phyloP scores from a whole-genome alignment of 352 stramenopile genomes.

The Globisporangium irregulare region DNA sequence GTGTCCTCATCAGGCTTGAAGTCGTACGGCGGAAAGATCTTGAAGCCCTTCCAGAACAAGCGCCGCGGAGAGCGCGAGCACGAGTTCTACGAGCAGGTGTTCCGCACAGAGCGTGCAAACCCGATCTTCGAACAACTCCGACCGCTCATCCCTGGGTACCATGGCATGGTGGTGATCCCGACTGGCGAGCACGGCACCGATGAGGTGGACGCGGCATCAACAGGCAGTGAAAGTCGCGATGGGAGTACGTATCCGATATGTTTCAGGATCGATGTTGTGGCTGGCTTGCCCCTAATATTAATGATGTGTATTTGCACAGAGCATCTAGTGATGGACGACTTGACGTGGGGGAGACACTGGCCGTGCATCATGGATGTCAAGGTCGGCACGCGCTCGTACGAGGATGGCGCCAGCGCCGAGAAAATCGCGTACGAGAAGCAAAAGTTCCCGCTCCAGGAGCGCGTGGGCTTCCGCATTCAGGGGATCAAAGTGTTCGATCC shows the following conservation, averaged over 20 bases:
- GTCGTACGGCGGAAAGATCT: constrained; percentile 55
- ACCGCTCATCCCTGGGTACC: constrained; percentile 58
- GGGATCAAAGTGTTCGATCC: constrained; percentile 90
- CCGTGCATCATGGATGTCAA: constrained; percentile 97
- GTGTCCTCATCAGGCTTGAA: constrained; percentile 44
- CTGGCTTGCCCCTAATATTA: background rate
- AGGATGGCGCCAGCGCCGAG: constrained; percentile 79
- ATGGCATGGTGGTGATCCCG: constrained; percentile 43
- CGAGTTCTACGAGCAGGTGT: constrained; percentile 76
- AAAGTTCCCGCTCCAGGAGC: constrained; percentile 93
- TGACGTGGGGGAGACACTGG: constrained; percentile 75
- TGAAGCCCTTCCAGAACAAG: constrained; percentile 87
- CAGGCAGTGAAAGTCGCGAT: constrained; percentile 8
- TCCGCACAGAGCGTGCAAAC: constrained; percentile 22
- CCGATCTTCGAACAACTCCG: constrained; percentile 29
- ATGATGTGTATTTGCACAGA: constrained; percentile 25
- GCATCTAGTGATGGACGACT: constrained; percentile 89
- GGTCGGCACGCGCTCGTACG: constrained; percentile 94
- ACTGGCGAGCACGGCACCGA: constrained; percentile 11
- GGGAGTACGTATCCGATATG: constrained; percentile 5
- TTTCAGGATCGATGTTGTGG: background rate
- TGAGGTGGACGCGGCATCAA: background rate
- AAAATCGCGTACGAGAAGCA: constrained; percentile 89
- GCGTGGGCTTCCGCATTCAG: constrained; percentile 92
- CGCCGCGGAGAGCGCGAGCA: constrained; percentile 67